Evolutionary conservation across 1,284 basidiomycete species (phyloP).

Genomic region (Cutaneotrichosporon cutaneum): DNA sequence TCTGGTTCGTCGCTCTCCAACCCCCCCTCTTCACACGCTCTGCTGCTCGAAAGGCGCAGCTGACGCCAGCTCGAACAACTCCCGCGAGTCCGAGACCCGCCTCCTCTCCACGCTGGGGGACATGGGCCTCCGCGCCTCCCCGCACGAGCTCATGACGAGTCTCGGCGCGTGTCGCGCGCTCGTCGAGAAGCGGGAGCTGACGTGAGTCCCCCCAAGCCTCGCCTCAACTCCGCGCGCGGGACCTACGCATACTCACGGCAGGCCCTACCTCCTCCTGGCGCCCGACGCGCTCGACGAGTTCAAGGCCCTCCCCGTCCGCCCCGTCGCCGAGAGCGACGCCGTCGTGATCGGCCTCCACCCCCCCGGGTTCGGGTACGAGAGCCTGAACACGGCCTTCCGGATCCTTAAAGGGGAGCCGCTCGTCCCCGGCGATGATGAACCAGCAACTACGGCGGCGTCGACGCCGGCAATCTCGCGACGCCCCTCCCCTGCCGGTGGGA

Average conservation of each 20-base stretch:
- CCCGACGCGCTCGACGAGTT: conserved; percentile 62
- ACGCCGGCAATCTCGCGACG: background rate
- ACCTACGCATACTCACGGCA: conserved; percentile 30
- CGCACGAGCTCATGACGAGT: conserved; percentile 62
- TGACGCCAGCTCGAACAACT: conserved; percentile 51
- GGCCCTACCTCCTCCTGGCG: conserved; percentile 64
- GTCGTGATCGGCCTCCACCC: conserved; percentile 69
- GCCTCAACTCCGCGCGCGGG: background rate
- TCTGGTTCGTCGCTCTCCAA: conserved; percentile 60
- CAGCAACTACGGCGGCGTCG: background rate
- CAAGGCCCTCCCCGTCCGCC: conserved; percentile 23
- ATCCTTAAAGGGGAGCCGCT: conserved; percentile 56
- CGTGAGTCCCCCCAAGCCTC: conserved; percentile 52
- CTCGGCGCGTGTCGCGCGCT: conserved; percentile 61
- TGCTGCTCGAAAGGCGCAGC: too few species aligned
- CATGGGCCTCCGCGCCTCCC: conserved; percentile 59
- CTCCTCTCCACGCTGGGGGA: conserved; percentile 55
- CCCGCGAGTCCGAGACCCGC: conserved; percentile 58
- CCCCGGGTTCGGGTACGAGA: conserved; percentile 58
- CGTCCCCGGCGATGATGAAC: background rate
- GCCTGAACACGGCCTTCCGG: conserved; percentile 66
- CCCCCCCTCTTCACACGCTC: background rate
- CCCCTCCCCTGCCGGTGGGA: conserved; percentile 33
- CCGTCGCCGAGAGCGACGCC: conserved; percentile 54
- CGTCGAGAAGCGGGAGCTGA: conserved; percentile 54